Conservation (phyloP, 371 early-diverging fungal species). For the Mucor velutinosus region DNA sequence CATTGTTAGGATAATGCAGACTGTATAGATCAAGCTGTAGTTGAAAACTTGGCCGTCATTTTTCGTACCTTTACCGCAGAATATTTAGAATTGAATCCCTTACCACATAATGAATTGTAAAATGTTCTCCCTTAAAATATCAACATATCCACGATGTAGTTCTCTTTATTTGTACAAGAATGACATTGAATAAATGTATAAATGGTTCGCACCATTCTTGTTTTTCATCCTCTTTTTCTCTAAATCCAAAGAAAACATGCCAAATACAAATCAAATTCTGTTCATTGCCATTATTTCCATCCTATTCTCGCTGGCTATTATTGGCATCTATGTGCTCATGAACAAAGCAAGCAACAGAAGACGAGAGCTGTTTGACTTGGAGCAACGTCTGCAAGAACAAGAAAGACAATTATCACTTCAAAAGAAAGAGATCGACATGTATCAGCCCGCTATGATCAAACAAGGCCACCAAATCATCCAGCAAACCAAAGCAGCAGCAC, state of each 20-base stretch:
- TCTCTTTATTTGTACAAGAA: slow-evolving; percentile 4
- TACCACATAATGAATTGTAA: slow-evolving; percentile 33
- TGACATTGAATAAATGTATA: background rate
- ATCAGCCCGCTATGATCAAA: slow-evolving; percentile 25
- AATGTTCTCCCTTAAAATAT: background rate
- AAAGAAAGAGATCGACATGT: background rate
- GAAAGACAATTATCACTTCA: slow-evolving; percentile 3
- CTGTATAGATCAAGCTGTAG: slow-evolving; percentile 45
- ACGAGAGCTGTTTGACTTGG: slow-evolving; percentile 16
- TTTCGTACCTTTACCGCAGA: slow-evolving; percentile 60
- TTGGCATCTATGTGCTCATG: slow-evolving; percentile 12
- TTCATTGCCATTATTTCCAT: slow-evolving; percentile 22
- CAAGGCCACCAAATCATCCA: slow-evolving; percentile 14
- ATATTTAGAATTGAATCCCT: slow-evolving; percentile 52
- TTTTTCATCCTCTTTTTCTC: background rate
- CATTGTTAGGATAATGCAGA: slow-evolving; percentile 29
- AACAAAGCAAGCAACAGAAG: slow-evolving; percentile 10
- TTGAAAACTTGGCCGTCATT: slow-evolving; percentile 56
- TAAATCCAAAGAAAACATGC: slow-evolving; percentile 7
- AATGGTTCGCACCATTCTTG: background rate
- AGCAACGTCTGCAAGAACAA: slow-evolving; percentile 20
- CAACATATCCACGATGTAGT: background rate
- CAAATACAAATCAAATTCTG: slow-evolving; percentile 15
- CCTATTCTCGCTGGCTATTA: slow-evolving; percentile 13
- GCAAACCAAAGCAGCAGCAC: background rate